A percentile compares a stretch with the other conserved stretches of the same genome.
These are phyloP conservation scores for Leucocoprinus birnbaumii DNA, from an alignment of 768 basidiomycete species.

Conservation along the genomic window DNA sequence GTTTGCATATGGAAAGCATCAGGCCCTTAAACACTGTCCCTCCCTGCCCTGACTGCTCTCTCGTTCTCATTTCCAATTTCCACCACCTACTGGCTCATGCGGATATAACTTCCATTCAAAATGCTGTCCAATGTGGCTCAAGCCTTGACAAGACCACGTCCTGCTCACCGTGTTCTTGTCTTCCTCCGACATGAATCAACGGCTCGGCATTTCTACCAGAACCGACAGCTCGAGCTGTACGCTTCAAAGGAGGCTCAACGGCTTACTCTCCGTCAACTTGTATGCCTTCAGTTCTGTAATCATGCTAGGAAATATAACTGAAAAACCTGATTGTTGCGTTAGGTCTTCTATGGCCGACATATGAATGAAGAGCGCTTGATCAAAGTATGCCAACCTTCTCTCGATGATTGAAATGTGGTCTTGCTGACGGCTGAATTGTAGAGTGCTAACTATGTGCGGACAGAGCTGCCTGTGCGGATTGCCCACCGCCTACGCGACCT, in stretches of 20 bases:
- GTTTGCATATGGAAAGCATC: not conserved
- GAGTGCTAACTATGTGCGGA: constrained; percentile 91
- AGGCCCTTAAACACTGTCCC: not conserved
- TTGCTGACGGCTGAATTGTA: constrained; percentile 23
- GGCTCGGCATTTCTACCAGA: constrained; percentile 70
- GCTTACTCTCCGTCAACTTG: constrained; percentile 77
- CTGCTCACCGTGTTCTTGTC: not conserved
- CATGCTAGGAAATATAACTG: no score
- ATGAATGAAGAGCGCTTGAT: constrained; percentile 79
- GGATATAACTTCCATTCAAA: not conserved
- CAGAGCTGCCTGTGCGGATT: constrained; percentile 84
- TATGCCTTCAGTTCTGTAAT: constrained; percentile 31
- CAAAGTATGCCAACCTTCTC: constrained; percentile 41
- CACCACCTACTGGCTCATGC: not conserved
- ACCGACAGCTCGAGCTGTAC: constrained; percentile 78
- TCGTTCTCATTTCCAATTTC: not conserved
- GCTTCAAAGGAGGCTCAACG: constrained; percentile 70
- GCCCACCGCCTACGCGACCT: constrained; percentile 86
- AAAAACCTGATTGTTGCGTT: not conserved
- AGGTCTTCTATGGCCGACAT: constrained; percentile 86
- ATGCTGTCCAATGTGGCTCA: constrained; percentile 6
- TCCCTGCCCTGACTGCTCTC: not conserved
- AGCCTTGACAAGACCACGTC: not conserved
- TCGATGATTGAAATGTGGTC: not conserved
- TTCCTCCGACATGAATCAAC: constrained; percentile 4